A percentile compares a stretch with the other conserved stretches of the same genome.
Evolutionary conservation across 371 early-diverging fungal genomes (phyloP).

Genomic region (Quaeritorhiza haematococci): DNA sequence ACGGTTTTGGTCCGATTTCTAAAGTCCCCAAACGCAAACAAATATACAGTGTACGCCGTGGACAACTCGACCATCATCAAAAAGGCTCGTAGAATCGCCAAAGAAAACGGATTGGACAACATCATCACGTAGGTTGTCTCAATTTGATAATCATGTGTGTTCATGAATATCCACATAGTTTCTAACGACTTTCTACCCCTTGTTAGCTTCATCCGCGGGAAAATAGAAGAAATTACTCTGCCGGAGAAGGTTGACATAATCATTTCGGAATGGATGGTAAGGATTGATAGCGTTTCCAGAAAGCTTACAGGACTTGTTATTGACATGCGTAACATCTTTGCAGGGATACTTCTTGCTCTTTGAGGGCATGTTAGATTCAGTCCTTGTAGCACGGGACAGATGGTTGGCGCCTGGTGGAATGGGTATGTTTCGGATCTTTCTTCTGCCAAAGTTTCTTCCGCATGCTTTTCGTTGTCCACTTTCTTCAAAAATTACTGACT

Average conservation of each 20-base stretch:
- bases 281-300: neutral
- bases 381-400: conserved; percentile 89
- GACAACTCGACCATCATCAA: conserved; percentile 97
- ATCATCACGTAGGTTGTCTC: conserved; percentile 37
- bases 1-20: neutral
- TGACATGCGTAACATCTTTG: too few relatives aligned
- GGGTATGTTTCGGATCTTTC: conserved; percentile 2
- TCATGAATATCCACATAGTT: neutral
- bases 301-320: neutral
- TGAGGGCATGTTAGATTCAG: conserved; percentile 97
- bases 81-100: conserved; percentile 83
- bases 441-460: too few relatives aligned
- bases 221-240: conserved; percentile 89
- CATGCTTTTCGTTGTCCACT: conserved; percentile 7
- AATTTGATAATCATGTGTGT: neutral
- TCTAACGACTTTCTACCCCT: neutral
- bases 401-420: conserved; percentile 61
- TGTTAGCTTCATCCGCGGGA: conserved; percentile 76
- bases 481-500: neutral
- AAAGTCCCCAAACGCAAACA: neutral
- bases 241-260: conserved; percentile 82
- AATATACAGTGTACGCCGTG: conserved; percentile 49
- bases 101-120: conserved; percentile 80
- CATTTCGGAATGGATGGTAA: conserved; percentile 94
- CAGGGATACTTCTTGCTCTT: conserved; percentile 95